Percentiles rank a stretch among this genome's conserved stretches.
These are phyloP conservation scores for Ramaria rubella DNA, from an alignment of 768 basidiomycete genomes.

Conservation along the genomic window DNA sequence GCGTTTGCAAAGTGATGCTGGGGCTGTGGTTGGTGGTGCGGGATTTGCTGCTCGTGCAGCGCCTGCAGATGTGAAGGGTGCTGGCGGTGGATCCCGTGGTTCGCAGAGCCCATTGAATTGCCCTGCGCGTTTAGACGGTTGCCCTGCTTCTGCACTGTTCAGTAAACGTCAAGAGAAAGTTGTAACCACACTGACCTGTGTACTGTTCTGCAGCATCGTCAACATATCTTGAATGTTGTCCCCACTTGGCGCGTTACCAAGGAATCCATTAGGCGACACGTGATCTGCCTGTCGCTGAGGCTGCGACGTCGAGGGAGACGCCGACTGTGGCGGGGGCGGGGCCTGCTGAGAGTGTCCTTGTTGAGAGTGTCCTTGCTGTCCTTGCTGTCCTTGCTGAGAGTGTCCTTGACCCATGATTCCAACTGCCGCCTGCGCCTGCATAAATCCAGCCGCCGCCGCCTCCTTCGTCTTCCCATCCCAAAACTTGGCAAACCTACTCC, in stretches of 20 bases:
- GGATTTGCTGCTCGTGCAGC: slow-evolving; percentile 29
- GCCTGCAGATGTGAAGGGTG: slow-evolving; percentile 38
- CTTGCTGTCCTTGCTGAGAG: slow-evolving; percentile 3
- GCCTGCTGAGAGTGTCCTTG: slow-evolving; percentile 8
- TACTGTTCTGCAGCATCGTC: slow-evolving; percentile 71
- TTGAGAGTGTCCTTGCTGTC: neutral
- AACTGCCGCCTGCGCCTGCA: slow-evolving; percentile 6
- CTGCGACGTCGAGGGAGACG: slow-evolving; percentile 41
- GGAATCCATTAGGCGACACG: slow-evolving; percentile 29
- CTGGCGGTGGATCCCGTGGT: slow-evolving; percentile 30
- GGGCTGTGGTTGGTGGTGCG: slow-evolving; percentile 27
- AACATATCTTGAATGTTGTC: slow-evolving; percentile 75
- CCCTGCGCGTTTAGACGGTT: neutral
- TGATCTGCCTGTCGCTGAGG: slow-evolving; percentile 40
- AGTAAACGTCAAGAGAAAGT: slow-evolving; percentile 22
- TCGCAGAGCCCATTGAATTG: slow-evolving; percentile 13
- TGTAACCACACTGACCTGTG: slow-evolving; percentile 46
- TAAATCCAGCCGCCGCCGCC: slow-evolving; percentile 31
- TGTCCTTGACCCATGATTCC: neutral
- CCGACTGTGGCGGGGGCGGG: slow-evolving; percentile 8
- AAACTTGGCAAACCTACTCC: slow-evolving; percentile 83
- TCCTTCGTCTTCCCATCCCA: slow-evolving; percentile 62
- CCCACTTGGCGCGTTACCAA: slow-evolving; percentile 39
- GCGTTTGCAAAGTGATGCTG: slow-evolving; percentile 44
- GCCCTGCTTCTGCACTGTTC: slow-evolving; percentile 21